Evolutionary conservation across 257 asterid species (phyloP).

Genomic region (Echites panduratus): DNA sequence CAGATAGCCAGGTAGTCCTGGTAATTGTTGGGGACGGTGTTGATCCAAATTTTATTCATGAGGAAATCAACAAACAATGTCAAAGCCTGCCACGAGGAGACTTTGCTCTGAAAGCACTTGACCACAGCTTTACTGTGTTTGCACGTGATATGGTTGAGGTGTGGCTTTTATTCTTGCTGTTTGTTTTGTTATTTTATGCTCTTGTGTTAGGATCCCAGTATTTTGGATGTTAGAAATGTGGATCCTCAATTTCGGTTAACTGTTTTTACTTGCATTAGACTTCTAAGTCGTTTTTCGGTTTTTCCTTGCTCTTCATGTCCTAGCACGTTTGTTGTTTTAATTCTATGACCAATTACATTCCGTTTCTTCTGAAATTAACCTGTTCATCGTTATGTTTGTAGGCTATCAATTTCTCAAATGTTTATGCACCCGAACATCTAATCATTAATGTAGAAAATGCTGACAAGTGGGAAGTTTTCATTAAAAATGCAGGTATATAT

Average conservation of each 20-base stretch:
- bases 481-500: slow-evolving; percentile 82
- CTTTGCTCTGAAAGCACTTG: slow-evolving; percentile 76
- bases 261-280: background rate
- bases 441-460: slow-evolving; percentile 90
- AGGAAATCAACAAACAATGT: slow-evolving; percentile 76
- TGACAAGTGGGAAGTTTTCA: slow-evolving; percentile 83
- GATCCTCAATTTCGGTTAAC: background rate
- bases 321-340: background rate
- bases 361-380: background rate
- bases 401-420: slow-evolving; percentile 86
- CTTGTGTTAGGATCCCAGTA: background rate
- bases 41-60: slow-evolving; percentile 55
- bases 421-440: slow-evolving; percentile 94
- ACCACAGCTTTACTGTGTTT: slow-evolving; percentile 80
- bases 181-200: background rate
- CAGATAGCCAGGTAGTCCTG: slow-evolving; percentile 98
- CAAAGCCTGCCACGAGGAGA: slow-evolving; percentile 79
- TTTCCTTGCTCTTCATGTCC: background rate
- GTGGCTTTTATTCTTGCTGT: slow-evolving; percentile 14
- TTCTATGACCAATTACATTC: background rate
- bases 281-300: background rate
- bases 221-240: background rate
- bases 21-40: slow-evolving; percentile 86
- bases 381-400: slow-evolving; percentile 19
- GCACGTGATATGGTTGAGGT: slow-evolving; percentile 95